Evolutionary conservation across 176 grass and related monocot species (phyloP).

Genomic region (Aegilops tauschii): DNA sequence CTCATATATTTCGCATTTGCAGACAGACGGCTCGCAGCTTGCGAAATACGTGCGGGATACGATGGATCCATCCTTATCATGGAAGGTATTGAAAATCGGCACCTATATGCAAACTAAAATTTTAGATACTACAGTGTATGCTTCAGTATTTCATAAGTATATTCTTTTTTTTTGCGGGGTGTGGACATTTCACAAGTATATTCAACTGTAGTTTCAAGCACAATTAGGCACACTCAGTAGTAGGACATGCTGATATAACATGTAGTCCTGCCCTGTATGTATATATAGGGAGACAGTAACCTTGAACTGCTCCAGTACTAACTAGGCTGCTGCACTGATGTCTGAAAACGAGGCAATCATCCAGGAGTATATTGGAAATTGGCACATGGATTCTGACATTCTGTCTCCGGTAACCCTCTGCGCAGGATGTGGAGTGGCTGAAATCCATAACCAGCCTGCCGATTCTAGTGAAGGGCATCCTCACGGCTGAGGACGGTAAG

Average conservation of each 20-base stretch:
- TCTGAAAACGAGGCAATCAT: not conserved
- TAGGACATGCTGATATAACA: not conserved
- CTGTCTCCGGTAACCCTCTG: not conserved
- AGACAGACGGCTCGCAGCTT: conserved; percentile 63
- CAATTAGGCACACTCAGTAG: not conserved
- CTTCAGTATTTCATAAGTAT: not conserved
- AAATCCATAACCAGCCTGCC: conserved; percentile 79
- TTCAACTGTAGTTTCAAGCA: not conserved
- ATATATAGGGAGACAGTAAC: not conserved
- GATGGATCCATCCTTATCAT: conserved; percentile 75
- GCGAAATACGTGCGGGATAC: conserved; percentile 36
- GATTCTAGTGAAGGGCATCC: conserved; percentile 73
- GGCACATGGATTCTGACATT: not conserved
- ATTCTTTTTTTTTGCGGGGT: too few relatives aligned
- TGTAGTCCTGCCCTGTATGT: not conserved
- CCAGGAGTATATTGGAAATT: not conserved
- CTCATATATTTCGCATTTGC: conserved; percentile 6
- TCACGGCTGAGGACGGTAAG: conserved; percentile 77
- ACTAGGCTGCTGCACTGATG: not conserved
- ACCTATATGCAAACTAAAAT: not conserved
- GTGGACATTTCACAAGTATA: not conserved
- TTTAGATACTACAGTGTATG: conserved; percentile 19
- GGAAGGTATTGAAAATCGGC: conserved; percentile 49
- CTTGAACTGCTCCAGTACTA: conserved; percentile 27
- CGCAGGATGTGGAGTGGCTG: conserved; percentile 77